Evolutionary conservation across 1,139 yeast species (phyloP).

Genomic region (Hansenula sp.): DNA sequence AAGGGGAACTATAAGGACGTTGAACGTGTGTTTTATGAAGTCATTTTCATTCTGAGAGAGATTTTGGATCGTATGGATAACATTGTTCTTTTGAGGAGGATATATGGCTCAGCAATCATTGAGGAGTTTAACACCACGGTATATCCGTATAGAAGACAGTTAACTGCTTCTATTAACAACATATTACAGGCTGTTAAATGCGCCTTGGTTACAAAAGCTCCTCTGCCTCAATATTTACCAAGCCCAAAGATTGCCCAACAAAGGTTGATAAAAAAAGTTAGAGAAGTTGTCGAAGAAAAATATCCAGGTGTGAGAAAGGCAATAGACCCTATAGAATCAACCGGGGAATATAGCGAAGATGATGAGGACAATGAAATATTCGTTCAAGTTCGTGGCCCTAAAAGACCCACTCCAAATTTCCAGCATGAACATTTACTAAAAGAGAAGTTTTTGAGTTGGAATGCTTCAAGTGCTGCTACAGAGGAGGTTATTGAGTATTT

Average conservation of each 20-base stretch:
- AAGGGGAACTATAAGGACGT: slow-evolving; percentile 41
- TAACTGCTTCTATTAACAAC: slow-evolving; percentile 35
- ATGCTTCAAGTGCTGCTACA: slow-evolving; percentile 43
- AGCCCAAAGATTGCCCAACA: slow-evolving; percentile 45
- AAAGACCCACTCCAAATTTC: slow-evolving; percentile 1
- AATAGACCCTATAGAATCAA: not conserved
- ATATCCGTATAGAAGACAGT: slow-evolving; percentile 40
- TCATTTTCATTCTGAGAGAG: slow-evolving; percentile 41
- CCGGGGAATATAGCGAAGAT: slow-evolving; percentile 4
- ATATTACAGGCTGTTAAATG: slow-evolving; percentile 38
- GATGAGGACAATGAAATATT: slow-evolving; percentile 17
- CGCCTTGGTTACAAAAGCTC: slow-evolving; percentile 38
- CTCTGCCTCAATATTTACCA: slow-evolving; percentile 46
- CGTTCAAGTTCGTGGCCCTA: slow-evolving; percentile 11
- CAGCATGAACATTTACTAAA: slow-evolving; percentile 29
- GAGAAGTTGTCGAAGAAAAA: slow-evolving; percentile 27
- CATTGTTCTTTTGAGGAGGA: slow-evolving; percentile 36
- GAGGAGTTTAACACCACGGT: slow-evolving; percentile 40
- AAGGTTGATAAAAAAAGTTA: slow-evolving; percentile 38
- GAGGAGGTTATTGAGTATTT: slow-evolving; percentile 47
- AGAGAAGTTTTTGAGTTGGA: slow-evolving; percentile 44
- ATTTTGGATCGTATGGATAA: slow-evolving; percentile 45
- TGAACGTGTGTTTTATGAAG: slow-evolving; percentile 37
- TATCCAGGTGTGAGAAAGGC: slow-evolving; percentile 10
- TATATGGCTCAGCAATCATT: slow-evolving; percentile 42